These are phyloP conservation scores for Syzygium malaccense DNA, from an alignment of 441 rosid species.

Conservation along the genomic window DNA sequence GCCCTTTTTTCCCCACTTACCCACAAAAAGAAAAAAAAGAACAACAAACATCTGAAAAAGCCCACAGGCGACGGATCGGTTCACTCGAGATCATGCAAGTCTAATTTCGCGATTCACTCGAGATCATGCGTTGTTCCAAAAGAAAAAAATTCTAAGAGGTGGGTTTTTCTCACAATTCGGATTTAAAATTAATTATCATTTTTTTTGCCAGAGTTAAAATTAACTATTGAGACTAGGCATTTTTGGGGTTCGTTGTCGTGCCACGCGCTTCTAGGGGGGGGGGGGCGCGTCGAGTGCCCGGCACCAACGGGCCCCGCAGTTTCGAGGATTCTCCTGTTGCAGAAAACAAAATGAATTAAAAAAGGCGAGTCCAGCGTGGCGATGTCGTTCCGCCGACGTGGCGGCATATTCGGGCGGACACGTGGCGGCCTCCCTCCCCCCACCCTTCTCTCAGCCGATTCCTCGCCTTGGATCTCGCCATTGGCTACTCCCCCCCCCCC, in stretches of 20 bases:
- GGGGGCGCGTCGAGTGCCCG: not conserved
- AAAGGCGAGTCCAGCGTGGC: conserved; percentile 29
- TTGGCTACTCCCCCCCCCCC: conserved; percentile 7
- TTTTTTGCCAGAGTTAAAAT: no score
- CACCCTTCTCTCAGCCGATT: not conserved
- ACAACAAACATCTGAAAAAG: not conserved
- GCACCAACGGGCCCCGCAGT: not conserved
- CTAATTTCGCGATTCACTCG: no score
- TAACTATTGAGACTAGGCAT: not conserved
- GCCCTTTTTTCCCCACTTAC: not conserved
- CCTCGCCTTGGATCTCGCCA: conserved; percentile 42
- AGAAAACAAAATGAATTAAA: not conserved
- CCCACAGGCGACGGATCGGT: no score
- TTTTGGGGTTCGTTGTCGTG: not conserved
- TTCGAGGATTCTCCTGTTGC: not conserved
- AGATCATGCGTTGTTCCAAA: no score
- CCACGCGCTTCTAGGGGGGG: not conserved
- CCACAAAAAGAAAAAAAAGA: not conserved
- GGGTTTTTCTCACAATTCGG: no score
- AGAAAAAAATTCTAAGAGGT: no score
- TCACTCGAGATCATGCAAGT: no score
- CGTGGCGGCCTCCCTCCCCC: conserved; percentile 8
- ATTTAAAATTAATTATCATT: no score
- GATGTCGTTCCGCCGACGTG: conserved; percentile 17
- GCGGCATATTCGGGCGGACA: not conserved